These are phyloP conservation scores for Wickerhamomyces sp. DNA, from an alignment of 1,139 yeast species.

Conservation along the genomic window DNA sequence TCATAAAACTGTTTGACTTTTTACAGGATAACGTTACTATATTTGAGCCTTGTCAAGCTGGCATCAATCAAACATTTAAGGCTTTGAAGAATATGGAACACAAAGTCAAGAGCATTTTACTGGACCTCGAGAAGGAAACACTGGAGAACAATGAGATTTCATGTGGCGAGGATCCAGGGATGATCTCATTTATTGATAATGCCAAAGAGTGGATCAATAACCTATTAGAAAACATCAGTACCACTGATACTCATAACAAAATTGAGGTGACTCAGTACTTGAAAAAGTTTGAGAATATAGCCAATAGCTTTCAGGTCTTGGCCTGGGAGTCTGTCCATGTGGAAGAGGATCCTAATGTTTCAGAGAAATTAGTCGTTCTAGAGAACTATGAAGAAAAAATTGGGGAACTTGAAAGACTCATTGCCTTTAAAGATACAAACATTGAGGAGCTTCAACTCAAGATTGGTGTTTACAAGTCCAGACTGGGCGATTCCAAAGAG, in stretches of 20 bases:
- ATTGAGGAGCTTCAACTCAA: slow-evolving; percentile 32
- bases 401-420: neutral
- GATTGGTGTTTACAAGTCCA: slow-evolving; percentile 36
- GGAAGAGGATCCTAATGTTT: neutral
- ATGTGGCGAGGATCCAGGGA: too few species aligned
- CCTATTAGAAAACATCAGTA: too few species aligned
- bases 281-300: too few species aligned
- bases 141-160: neutral
- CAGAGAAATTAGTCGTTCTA: neutral
- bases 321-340: neutral
- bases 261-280: too few species aligned
- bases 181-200: neutral
- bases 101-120: neutral
- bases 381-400: neutral
- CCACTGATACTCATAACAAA: too few species aligned
- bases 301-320: neutral
- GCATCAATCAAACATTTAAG: neutral
- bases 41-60: neutral
- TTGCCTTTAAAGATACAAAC: slow-evolving; percentile 2
- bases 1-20: neutral
- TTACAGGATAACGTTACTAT: neutral
- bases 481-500: slow-evolving; percentile 25
- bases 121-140: neutral
- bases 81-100: neutral
- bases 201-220: neutral